Evolutionary conservation across 306 rosid species (phyloP).

Genomic region (Oxytropis ochrocephala): DNA sequence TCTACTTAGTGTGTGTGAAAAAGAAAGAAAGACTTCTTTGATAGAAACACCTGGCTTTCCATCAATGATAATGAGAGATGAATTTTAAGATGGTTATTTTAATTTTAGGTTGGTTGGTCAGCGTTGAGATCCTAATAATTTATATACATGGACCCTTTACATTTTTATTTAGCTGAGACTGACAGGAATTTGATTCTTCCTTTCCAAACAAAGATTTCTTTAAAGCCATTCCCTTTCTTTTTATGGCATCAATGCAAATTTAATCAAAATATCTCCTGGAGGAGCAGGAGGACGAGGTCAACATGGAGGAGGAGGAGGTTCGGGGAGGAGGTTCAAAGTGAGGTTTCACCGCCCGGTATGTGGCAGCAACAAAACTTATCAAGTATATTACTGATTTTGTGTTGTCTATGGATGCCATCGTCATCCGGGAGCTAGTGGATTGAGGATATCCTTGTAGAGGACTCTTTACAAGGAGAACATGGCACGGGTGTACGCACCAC

Average conservation of each 20-base stretch:
- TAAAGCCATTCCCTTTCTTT: not conserved
- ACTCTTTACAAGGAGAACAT: no score
- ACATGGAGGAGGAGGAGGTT: no score
- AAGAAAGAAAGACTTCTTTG: constrained; percentile 5
- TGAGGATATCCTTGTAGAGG: no score
- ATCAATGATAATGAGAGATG: constrained; percentile 21
- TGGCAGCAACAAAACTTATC: not conserved
- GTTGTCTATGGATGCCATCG: no score
- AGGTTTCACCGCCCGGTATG: no score
- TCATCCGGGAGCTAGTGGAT: no score
- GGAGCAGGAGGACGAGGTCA: no score
- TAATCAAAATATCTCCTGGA: not conserved
- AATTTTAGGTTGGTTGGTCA: not conserved
- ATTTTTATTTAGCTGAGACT: constrained; percentile 6
- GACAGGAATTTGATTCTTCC: constrained; percentile 36
- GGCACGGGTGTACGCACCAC: no score
- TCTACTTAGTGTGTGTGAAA: not conserved
- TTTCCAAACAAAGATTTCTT: constrained; percentile 6
- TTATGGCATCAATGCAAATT: constrained; percentile 9
- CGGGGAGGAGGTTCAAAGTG: no score
- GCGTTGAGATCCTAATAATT: constrained; percentile 29
- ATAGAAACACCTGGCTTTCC: constrained; percentile 30
- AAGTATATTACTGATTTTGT: not conserved
- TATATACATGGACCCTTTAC: constrained; percentile 11
- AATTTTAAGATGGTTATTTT: not conserved